Conservation (phyloP, 352 stramenopile genomes). For the Globisporangium megalacanthum region DNA sequence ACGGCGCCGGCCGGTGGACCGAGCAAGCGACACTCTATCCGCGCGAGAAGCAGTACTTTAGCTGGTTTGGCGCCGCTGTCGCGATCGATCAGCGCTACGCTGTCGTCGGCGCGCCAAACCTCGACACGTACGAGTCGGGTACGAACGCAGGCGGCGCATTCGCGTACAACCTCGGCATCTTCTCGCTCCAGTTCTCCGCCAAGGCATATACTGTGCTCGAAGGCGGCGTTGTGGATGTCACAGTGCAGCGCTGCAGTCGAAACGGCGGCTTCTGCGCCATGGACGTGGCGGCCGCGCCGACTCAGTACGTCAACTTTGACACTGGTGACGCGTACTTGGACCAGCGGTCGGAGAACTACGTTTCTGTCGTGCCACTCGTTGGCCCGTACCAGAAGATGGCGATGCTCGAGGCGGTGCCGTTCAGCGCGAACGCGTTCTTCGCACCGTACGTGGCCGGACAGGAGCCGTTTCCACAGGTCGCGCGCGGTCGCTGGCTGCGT, state of each 20-base stretch:
- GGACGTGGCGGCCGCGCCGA: constrained; percentile 36
- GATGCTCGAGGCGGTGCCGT: constrained; percentile 50
- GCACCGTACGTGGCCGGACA: constrained; percentile 50
- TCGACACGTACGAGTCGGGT: constrained; percentile 86
- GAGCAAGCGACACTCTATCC: constrained; percentile 92
- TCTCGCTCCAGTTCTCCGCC: constrained; percentile 75
- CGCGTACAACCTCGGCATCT: constrained; percentile 88
- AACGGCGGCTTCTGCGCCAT: constrained; percentile 54
- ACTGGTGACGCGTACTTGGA: constrained; percentile 73
- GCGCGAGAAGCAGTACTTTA: constrained; percentile 86
- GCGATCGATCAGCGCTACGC: constrained; percentile 79
- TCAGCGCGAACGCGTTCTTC: constrained; percentile 38
- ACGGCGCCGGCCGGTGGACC: constrained; percentile 52
- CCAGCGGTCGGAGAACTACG: constrained; percentile 39
- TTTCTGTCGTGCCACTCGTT: constrained; percentile 31
- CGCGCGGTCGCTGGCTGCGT: constrained; percentile 47
- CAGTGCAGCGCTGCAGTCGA: constrained; percentile 58
- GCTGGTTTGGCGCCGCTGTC: constrained; percentile 82
- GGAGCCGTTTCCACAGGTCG: constrained; percentile 72
- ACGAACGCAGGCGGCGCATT: constrained; percentile 92
- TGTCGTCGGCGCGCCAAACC: constrained; percentile 89
- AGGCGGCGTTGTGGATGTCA: constrained; percentile 73
- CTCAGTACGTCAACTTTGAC: constrained; percentile 65
- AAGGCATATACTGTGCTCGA: constrained; percentile 83
- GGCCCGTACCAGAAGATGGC: constrained; percentile 60